Evolutionary conservation across 306 rosid species (phyloP).

Genomic region (Vicia faba): DNA sequence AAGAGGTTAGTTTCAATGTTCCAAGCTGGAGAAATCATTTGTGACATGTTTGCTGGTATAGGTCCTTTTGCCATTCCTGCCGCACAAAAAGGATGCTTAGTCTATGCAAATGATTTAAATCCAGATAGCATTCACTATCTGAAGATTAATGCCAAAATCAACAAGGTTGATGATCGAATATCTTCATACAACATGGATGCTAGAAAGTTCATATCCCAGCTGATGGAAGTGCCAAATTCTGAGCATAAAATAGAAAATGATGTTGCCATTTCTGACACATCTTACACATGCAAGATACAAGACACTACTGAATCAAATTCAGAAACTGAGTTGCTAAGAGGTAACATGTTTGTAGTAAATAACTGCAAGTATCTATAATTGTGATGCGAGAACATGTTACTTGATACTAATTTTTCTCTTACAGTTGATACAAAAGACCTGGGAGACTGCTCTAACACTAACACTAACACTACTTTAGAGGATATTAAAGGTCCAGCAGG

Average conservation of each 20-base stretch:
- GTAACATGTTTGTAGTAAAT: constrained; percentile 43
- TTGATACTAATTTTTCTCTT: constrained; percentile 42
- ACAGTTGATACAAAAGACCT: constrained; percentile 58
- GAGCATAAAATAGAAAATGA: constrained; percentile 45
- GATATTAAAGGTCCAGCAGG: constrained; percentile 40
- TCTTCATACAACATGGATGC: constrained; percentile 81
- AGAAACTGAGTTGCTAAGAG: constrained; percentile 45
- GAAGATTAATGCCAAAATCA: constrained; percentile 77
- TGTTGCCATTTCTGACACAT: constrained; percentile 33
- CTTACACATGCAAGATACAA: constrained; percentile 43
- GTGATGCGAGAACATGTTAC: constrained; percentile 20
- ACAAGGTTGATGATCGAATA: constrained; percentile 69
- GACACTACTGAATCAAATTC: constrained; percentile 46
- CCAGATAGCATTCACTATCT: constrained; percentile 79
- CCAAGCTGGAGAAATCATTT: constrained; percentile 69
- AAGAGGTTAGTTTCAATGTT: constrained; percentile 80
- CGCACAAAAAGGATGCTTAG: constrained; percentile 86
- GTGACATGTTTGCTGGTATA: constrained; percentile 98
- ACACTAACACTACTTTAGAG: constrained; percentile 35
- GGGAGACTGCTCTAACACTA: constrained; percentile 37
- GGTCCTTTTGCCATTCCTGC: constrained; percentile 98
- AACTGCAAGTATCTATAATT: constrained; percentile 19
- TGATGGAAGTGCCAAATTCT: constrained; percentile 61
- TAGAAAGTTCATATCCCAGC: constrained; percentile 68
- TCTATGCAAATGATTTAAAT: constrained; percentile 93